Evolutionary conservation across 2,329 filamentous ascomycete genomes (phyloP).

Genomic region (Monosporascus sp.): DNA sequence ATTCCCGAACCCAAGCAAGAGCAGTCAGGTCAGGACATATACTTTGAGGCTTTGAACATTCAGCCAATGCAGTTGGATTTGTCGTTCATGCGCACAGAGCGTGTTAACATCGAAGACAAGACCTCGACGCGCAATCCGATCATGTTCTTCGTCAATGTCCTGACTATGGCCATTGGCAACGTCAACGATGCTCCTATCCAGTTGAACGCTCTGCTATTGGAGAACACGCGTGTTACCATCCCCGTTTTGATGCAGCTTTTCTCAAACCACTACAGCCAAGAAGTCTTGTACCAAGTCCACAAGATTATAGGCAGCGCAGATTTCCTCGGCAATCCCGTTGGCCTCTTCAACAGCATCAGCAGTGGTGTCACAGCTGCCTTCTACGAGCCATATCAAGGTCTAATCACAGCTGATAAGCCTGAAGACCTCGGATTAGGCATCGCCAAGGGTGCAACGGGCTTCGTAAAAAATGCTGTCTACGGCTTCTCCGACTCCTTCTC

Average conservation of each 20-base stretch:
- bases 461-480: conserved; percentile 98
- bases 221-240: conserved; percentile 89
- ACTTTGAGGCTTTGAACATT: conserved; percentile 94
- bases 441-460: conserved; percentile 92
- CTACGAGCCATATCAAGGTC: conserved; percentile 96
- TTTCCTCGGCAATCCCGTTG: conserved; percentile 95
- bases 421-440: conserved; percentile 94
- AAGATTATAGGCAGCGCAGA: conserved; percentile 96
- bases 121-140: conserved; percentile 85
- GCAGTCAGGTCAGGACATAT: conserved; percentile 86
- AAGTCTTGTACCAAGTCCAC: conserved; percentile 92
- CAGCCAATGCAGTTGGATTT: conserved; percentile 98
- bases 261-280: conserved; percentile 92
- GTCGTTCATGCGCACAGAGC: conserved; percentile 94
- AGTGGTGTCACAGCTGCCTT: conserved; percentile 98
- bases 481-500: conserved; percentile 96
- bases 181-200: conserved; percentile 96
- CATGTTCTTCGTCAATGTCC: conserved; percentile 98
- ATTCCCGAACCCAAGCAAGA: conserved; percentile 88
- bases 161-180: conserved; percentile 99
- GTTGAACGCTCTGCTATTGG: conserved; percentile 88
- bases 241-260: conserved; percentile 80
- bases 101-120: conserved; percentile 93
- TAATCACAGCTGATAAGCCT: conserved; percentile 92
- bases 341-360: conserved; percentile 95